These are phyloP conservation scores for Quercus variabilis DNA, from an alignment of 306 rosid genomes.

Conservation along the genomic window DNA sequence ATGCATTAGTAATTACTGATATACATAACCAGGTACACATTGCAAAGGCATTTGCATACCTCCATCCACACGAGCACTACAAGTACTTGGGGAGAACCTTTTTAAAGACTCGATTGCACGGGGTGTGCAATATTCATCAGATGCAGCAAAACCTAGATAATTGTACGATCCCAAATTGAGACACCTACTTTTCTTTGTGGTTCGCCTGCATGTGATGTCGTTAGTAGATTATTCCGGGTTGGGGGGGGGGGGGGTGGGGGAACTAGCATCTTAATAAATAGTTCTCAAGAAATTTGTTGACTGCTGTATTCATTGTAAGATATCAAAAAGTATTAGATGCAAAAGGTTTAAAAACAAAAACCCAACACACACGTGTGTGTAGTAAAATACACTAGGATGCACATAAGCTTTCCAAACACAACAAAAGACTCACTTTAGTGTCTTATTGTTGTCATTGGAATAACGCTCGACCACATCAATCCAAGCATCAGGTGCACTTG, in stretches of 20 bases:
- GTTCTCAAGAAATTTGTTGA: neutral
- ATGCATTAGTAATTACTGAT: neutral
- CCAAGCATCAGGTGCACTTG: slow-evolving; percentile 98
- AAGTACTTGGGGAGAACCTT: slow-evolving; percentile 81
- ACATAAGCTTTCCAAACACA: neutral
- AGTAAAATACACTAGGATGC: neutral
- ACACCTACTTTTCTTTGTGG: slow-evolving; percentile 57
- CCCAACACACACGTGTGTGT: neutral
- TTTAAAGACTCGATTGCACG: slow-evolving; percentile 68
- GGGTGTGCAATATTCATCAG: slow-evolving; percentile 91
- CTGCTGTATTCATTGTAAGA: neutral
- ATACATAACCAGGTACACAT: neutral
- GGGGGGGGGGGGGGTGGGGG: no score
- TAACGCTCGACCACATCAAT: slow-evolving; percentile 91
- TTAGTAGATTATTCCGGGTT: neutral
- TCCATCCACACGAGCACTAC: slow-evolving; percentile 84
- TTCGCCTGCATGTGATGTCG: slow-evolving; percentile 49
- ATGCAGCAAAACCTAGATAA: slow-evolving; percentile 90
- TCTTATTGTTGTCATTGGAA: slow-evolving; percentile 90
- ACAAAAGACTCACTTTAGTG: slow-evolving; percentile 47
- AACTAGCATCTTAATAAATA: neutral
- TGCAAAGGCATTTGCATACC: slow-evolving; percentile 39
- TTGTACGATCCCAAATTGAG: slow-evolving; percentile 94
- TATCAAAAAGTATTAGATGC: neutral
- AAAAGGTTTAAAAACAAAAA: neutral